Percentiles rank a stretch among this genome's conserved stretches.
phyloP scores from a whole-genome alignment of 1,284 basidiomycete genomes.

The Sutorius eximius region DNA sequence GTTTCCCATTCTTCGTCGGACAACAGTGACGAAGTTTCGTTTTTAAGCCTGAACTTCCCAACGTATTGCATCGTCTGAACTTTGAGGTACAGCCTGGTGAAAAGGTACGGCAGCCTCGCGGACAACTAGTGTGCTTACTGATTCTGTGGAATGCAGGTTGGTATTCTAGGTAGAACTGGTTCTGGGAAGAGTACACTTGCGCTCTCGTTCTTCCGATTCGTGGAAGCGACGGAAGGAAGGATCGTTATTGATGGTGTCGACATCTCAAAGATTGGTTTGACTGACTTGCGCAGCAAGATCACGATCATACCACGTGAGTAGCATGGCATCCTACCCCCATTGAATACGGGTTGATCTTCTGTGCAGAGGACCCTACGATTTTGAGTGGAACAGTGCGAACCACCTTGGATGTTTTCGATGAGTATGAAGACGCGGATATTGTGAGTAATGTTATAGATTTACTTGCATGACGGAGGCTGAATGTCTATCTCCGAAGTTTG shows the following conservation, averaged over 20 bases:
- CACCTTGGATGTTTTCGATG: conserved; percentile 88
- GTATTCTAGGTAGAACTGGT: conserved; percentile 89
- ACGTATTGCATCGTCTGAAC: conserved; percentile 81
- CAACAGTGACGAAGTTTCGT: not conserved
- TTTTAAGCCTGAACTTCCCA: conserved; percentile 73
- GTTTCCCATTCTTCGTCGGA: conserved; percentile 27
- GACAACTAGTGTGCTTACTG: not conserved
- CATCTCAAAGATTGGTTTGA: conserved; percentile 83
- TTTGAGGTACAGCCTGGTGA: conserved; percentile 79
- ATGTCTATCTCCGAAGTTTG: conserved; percentile 53
- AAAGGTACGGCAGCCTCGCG: conserved; percentile 46
- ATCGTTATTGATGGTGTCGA: conserved; percentile 90
- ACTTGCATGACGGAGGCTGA: conserved; percentile 2
- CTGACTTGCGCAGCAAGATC: conserved; percentile 79
- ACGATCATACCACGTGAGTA: conserved; percentile 90
- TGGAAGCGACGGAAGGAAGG: conserved; percentile 80
- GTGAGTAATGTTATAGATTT: conserved; percentile 42
- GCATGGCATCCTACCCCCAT: not conserved
- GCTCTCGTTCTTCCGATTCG: conserved; percentile 93
- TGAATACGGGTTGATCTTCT: not conserved
- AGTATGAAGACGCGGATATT: conserved; percentile 86
- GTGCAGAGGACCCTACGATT: conserved; percentile 84
- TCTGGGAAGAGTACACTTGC: conserved; percentile 90
- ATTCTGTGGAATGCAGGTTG: conserved; percentile 50
- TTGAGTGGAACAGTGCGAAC: conserved; percentile 84